Conservation (phyloP, 2,329 filamentous ascomycete species). For the Tympanopsis confertula region DNA sequence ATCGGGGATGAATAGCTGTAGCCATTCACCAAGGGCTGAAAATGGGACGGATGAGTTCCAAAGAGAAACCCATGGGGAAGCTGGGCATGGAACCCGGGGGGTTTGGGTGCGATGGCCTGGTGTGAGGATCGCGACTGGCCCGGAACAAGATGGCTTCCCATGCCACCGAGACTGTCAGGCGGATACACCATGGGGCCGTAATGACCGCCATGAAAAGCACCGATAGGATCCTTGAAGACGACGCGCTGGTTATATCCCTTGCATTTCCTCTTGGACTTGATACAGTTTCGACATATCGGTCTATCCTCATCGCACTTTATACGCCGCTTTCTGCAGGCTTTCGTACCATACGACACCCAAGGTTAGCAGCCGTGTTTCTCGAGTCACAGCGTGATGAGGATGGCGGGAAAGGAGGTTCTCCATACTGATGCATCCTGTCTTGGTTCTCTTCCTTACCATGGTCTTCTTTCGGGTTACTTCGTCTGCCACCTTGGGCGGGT, state of each 20-base stretch:
- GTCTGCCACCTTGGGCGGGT: slow-evolving; percentile 8
- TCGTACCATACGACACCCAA: slow-evolving; percentile 7
- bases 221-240: slow-evolving; percentile 65
- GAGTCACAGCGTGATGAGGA: slow-evolving; percentile 5
- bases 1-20: no score
- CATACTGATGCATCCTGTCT: slow-evolving; percentile 16
- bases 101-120: slow-evolving; percentile 1
- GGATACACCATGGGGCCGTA: slow-evolving; percentile 31
- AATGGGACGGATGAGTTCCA: no score
- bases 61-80: slow-evolving; percentile 5
- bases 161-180: slow-evolving; percentile 3
- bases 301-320: slow-evolving; percentile 95
- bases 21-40: no score
- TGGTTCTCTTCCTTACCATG: slow-evolving; percentile 11
- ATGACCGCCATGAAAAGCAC: slow-evolving; percentile 38
- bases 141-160: not conserved
- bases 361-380: not conserved
- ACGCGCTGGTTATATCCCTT: slow-evolving; percentile 76
- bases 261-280: slow-evolving; percentile 74
- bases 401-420: slow-evolving; percentile 8
- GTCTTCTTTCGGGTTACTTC: not conserved
- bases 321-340: slow-evolving; percentile 81
- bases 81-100: slow-evolving; percentile 3
- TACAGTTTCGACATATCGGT: slow-evolving; percentile 72
- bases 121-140: not conserved